Conservation (phyloP, 441 rosid genomes). For the Gossypium lobatum region DNA sequence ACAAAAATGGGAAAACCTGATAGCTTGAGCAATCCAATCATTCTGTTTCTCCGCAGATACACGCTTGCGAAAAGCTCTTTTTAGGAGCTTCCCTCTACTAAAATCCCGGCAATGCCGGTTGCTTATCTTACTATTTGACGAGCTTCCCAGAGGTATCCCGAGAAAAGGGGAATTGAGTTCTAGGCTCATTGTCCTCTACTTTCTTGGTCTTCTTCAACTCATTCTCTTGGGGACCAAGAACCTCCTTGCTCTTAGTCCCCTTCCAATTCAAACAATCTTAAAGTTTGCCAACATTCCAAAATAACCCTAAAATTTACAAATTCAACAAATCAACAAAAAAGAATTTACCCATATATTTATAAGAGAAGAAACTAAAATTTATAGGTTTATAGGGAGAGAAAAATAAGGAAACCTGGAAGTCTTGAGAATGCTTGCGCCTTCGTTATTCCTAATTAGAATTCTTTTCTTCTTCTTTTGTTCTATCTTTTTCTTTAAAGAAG, state of each 20-base stretch:
- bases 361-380: not conserved
- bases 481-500: not conserved
- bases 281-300: conserved; percentile 19
- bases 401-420: not conserved
- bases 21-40: conserved; percentile 64
- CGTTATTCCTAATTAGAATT: not conserved
- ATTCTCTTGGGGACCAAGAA: conserved; percentile 83
- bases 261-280: conserved; percentile 11
- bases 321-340: not conserved
- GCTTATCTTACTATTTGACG: conserved; percentile 26
- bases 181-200: conserved; percentile 43
- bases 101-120: conserved; percentile 15
- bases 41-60: conserved; percentile 48
- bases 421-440: conserved; percentile 4
- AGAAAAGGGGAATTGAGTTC: conserved; percentile 50
- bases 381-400: not conserved
- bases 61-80: conserved; percentile 36
- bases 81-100: conserved; percentile 23
- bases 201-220: conserved; percentile 18
- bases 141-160: conserved; percentile 34
- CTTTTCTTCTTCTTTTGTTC: not conserved
- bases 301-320: conserved; percentile 4
- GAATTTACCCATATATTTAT: not conserved
- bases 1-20: conserved; percentile 57
- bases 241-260: conserved; percentile 47